phyloP scores from a whole-genome alignment of 495 filamentous ascomycete species.

The Cudoniella acicularis region DNA sequence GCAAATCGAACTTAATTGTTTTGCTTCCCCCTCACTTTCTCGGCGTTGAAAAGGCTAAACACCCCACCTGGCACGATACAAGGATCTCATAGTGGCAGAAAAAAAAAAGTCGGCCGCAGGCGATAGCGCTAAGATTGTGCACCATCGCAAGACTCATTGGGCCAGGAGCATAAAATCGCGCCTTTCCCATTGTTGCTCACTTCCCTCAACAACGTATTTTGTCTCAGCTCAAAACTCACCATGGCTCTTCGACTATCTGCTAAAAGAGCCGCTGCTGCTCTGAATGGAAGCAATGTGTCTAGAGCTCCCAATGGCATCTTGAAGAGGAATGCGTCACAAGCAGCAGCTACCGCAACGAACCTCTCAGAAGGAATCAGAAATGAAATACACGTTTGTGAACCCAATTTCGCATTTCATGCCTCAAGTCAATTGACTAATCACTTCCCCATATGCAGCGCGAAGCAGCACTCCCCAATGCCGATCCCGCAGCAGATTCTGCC shows the following conservation, averaged over 20 bases:
- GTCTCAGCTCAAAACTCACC: constrained; percentile 1
- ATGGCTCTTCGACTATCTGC: constrained; percentile 28
- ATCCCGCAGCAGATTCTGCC: constrained; percentile 73
- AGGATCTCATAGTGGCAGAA: too few species aligned
- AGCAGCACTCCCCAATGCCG: constrained; percentile 63
- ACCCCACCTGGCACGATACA: too few species aligned
- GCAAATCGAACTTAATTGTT: too few species aligned
- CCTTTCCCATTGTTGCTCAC: not conserved
- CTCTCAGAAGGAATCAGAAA: constrained; percentile 22
- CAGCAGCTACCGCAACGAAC: constrained; percentile 30
- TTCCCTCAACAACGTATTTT: not conserved
- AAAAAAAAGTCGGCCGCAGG: too few species aligned
- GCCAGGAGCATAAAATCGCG: too few species aligned
- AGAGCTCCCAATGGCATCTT: constrained; percentile 11
- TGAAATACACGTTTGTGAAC: constrained; percentile 23
- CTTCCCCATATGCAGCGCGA: constrained; percentile 48
- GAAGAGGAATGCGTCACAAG: constrained; percentile 27
- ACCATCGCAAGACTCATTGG: too few species aligned
- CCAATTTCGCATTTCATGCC: not conserved
- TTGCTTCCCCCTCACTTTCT: too few species aligned
- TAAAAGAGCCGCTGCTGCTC: constrained; percentile 19
- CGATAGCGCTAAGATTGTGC: too few species aligned
- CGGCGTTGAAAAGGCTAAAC: too few species aligned
- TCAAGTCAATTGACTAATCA: not conserved
- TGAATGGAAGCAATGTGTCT: constrained; percentile 16